Conservation (phyloP, 331 rosid genomes). For the Acacia concinna region DNA sequence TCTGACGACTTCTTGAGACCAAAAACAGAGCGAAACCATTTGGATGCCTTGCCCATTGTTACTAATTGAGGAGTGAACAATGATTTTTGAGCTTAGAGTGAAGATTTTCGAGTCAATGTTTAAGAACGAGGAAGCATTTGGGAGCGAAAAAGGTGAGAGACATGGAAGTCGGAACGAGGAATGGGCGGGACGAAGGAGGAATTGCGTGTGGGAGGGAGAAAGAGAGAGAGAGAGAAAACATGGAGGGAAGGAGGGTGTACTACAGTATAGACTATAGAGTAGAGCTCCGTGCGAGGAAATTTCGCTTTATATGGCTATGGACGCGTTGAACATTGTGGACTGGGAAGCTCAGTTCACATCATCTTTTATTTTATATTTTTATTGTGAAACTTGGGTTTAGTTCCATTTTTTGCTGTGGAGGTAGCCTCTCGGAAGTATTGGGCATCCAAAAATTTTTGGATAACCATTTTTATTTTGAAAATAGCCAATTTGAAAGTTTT, state of each 20-base stretch:
- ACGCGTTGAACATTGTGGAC: not conserved
- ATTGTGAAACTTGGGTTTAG: no score
- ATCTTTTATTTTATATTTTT: not conserved
- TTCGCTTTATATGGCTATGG: not conserved
- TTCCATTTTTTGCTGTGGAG: no score
- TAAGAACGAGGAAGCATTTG: no score
- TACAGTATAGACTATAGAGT: no score
- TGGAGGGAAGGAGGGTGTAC: no score
- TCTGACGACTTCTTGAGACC: constrained; percentile 52
- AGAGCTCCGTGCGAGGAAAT: not conserved
- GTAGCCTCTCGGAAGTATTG: no score
- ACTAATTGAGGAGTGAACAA: not conserved
- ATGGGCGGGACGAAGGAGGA: not conserved
- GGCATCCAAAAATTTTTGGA: no score
- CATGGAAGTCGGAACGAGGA: not conserved
- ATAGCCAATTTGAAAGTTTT: no score
- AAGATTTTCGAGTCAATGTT: not conserved
- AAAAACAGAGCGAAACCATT: constrained; percentile 75
- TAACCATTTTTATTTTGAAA: no score
- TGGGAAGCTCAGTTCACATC: not conserved
- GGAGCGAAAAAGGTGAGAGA: not conserved
- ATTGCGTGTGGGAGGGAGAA: not conserved
- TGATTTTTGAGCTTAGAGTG: not conserved
- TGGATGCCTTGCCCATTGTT: constrained; percentile 73
- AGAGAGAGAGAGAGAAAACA: not conserved